A percentile compares a stretch with the other conserved stretches of the same genome.
These are phyloP conservation scores for Geotrichum aggregatum DNA, from an alignment of 1,139 yeast species.

Conservation along the genomic window DNA sequence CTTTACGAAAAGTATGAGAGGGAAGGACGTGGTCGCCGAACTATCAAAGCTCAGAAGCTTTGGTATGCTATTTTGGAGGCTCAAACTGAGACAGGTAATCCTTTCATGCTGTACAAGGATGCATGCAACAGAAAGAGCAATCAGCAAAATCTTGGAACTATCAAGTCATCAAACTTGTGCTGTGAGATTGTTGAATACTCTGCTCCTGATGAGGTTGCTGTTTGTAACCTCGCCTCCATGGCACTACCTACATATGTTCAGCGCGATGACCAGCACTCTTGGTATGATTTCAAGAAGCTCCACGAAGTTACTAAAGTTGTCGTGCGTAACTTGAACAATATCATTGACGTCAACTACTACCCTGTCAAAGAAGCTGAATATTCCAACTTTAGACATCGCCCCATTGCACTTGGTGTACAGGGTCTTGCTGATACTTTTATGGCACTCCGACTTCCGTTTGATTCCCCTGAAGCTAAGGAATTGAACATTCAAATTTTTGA, in stretches of 20 bases:
- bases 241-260: slow-evolving; percentile 69
- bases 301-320: slow-evolving; percentile 73
- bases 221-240: slow-evolving; percentile 83
- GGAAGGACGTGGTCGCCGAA: slow-evolving; percentile 65
- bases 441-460: slow-evolving; percentile 74
- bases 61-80: slow-evolving; percentile 86
- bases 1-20: slow-evolving; percentile 68
- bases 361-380: slow-evolving; percentile 67
- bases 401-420: slow-evolving; percentile 85
- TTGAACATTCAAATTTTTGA: slow-evolving; percentile 80
- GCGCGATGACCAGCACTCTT: slow-evolving; percentile 48
- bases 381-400: slow-evolving; percentile 75
- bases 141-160: slow-evolving; percentile 81
- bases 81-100: slow-evolving; percentile 90
- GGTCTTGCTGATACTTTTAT: slow-evolving; percentile 86
- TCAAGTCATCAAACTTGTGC: slow-evolving; percentile 84
- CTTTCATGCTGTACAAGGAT: slow-evolving; percentile 87
- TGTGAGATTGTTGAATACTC: slow-evolving; percentile 89
- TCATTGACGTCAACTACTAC: slow-evolving; percentile 74
- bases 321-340: slow-evolving; percentile 65
- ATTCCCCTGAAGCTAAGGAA: slow-evolving; percentile 63
- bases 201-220: slow-evolving; percentile 83
- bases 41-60: slow-evolving; percentile 78
- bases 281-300: slow-evolving; percentile 64
- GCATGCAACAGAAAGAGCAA: slow-evolving; percentile 78